Evolutionary conservation across 306 rosid species (phyloP), one percentile per base, ranked within the genome.

Genomic region (Quercus engelmannii): DNA sequence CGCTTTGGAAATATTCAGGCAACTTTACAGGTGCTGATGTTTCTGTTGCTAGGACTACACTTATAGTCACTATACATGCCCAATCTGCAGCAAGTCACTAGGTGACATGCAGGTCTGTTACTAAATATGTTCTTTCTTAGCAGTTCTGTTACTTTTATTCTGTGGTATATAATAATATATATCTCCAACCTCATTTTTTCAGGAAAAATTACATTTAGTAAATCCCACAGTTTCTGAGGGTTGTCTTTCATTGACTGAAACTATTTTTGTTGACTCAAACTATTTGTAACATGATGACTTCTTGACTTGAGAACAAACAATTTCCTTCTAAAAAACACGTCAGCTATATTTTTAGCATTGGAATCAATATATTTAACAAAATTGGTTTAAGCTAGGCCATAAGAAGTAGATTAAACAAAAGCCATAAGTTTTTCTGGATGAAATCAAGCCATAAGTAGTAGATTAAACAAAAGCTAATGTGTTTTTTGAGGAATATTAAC

Each of bases 91-190:
- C 89, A 93, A 95, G 87, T 93, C 99, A 68, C 94, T 93, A 7
- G 97, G 97, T 82, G 98, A 95, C 85, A 93, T 95, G 99, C 94
- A 91, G 99, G 98, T 94, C 75, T 76, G 93, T 85, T 81, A 61
- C 74, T 28, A 59, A 56, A 75, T 74, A 77, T 73, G 65, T 52
- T n/a, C 67, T 78, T 3, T 23, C 71, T 31, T 25, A 61, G 25
- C 67, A 6, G 5, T 31, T 31, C 71, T 14, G 46, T 41, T 17
- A 31, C 71, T 65, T 65, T 31, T 19, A 31, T 31, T 41, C 71
- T 7, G 15, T 61, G 30, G 9, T 61, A 25, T 61, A 61, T 25
- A 65, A 26, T 30, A 15, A 64, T 68, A 10, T 71, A 67, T 57
- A 80, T 46, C 73, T 65, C 55, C 79, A 64, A 67, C 54, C 62